Conservation (phyloP, 495 filamentous ascomycete genomes). For the Sporormia fimetaria region DNA sequence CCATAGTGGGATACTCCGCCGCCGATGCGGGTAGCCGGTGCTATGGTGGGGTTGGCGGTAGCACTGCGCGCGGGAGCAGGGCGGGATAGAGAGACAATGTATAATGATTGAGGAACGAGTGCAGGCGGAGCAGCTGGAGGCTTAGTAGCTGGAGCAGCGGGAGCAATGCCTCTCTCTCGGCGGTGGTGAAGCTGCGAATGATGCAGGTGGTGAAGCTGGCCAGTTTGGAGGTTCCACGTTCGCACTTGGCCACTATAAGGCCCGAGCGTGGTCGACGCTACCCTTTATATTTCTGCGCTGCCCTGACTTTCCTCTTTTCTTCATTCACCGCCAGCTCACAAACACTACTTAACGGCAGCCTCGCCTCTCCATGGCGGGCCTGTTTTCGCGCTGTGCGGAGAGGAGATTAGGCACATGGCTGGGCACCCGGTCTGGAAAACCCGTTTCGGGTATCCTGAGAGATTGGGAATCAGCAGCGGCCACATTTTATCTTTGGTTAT, state of each 20-base stretch:
- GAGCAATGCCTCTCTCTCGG: conserved; percentile 8
- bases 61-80: conserved; percentile 3
- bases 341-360: conserved; percentile 52
- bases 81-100: background rate
- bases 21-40: conserved; percentile 2
- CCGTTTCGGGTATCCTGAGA: conserved; percentile 54
- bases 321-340: conserved; percentile 42
- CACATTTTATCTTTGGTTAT: no score
- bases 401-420: conserved; percentile 55
- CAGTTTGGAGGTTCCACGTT: conserved; percentile 16
- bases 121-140: background rate
- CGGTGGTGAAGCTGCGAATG: conserved; percentile 1
- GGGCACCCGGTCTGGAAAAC: conserved; percentile 66
- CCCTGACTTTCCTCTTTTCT: conserved; percentile 32
- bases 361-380: conserved; percentile 38
- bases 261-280: background rate
- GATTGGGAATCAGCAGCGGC: conserved; percentile 73
- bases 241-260: conserved; percentile 4
- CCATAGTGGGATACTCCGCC: conserved; percentile 33
- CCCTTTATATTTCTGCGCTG: conserved; percentile 5
- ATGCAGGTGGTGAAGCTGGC: conserved; percentile 10
- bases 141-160: conserved; percentile 18
- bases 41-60: conserved; percentile 11
- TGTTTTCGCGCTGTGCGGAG: conserved; percentile 67
- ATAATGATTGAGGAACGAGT: background rate